Evolutionary conservation across 805 yeast species (phyloP).

Genomic region (Torulaspora gathmanii): DNA sequence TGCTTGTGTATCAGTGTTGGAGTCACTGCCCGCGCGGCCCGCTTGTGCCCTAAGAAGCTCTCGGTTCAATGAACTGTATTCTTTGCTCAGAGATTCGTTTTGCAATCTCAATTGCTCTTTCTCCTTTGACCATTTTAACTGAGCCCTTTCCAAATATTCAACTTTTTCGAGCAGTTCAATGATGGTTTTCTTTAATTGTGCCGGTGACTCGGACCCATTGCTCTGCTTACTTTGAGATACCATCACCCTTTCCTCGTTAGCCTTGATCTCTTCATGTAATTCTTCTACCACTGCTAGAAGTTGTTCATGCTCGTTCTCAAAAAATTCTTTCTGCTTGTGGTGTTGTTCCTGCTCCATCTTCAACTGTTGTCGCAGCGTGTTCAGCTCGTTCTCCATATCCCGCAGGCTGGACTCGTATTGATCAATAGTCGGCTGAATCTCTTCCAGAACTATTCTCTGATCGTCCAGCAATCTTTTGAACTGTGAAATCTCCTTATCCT

Average conservation of each 20-base stretch:
- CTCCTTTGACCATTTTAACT: conserved; percentile 27
- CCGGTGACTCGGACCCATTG: conserved; percentile 2
- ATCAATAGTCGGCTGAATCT: conserved; percentile 32
- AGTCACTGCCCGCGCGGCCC: conserved; percentile 15
- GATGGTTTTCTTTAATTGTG: conserved; percentile 10
- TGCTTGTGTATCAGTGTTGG: conserved; percentile 26
- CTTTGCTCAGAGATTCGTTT: conserved; percentile 28
- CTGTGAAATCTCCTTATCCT: conserved; percentile 21
- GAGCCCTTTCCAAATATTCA: conserved; percentile 14
- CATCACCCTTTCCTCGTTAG: conserved; percentile 24
- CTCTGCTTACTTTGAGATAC: conserved; percentile 1
- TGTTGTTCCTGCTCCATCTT: conserved; percentile 26
- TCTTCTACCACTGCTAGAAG: conserved; percentile 32
- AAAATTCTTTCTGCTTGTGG: conserved; percentile 26
- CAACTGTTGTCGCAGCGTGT: conserved; percentile 23
- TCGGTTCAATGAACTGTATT: conserved; percentile 24
- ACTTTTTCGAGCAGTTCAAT: conserved; percentile 14
- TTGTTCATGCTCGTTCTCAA: conserved; percentile 32
- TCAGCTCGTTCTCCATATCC: conserved; percentile 27
- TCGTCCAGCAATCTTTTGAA: conserved; percentile 32
- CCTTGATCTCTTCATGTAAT: conserved; percentile 33
- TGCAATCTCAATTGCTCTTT: conserved; percentile 30
- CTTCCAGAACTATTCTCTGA: conserved; percentile 32
- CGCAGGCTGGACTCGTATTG: conserved; percentile 34
- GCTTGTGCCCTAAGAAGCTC: conserved; percentile 25